Evolutionary conservation across 2,329 filamentous ascomycete genomes (phyloP), one percentile per base, ranked within the genome.

Genomic region (Fusarium denticulatum): DNA sequence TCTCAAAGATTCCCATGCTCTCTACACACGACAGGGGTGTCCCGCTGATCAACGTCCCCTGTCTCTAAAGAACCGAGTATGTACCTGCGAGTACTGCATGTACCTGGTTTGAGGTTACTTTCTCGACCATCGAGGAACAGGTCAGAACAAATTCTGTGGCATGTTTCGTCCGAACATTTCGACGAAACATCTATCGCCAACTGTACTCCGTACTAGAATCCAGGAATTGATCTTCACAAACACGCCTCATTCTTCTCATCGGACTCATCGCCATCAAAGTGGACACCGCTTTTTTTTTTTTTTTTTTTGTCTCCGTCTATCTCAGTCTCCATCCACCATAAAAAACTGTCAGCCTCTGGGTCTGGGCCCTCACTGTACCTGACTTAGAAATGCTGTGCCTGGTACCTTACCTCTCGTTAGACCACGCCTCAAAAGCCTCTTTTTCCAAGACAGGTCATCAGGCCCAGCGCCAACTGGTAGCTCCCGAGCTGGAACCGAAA

Each of bases 1-100:
- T 60, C 42, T 26, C 42, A 36, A 30, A 72, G 61, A 74, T 52
- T 72, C 71, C 71, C 71, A 73, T 72, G 46, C 39, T 59, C 50
- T 60, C 53, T 55, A 52, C 53, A 47, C 62, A 67, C 53, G 58
- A 64, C 70, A 63, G 57, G 70, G 71, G 63, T 71, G 71, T 69
- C 72, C 68, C 65, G 68, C 72, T 74, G 68, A 74, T 74, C 72
- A 59, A 37, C 40, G 12, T 61, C 71, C 71, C 71, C 71, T 74
- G 71, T 65, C 68, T 53, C 43, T 47, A 16, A 20, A 60, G 30
- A 42, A 67, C 63, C 58, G 46, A 59, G 43, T 26, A 66, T 39
- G 71, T 74, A 74, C 67, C 49, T 71, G 32, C 30, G 24, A 65
- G 36, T 37, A 37, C 36, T 20, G 71, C 72, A 74, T 20, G 71